Evolutionary conservation across 1,284 basidiomycete species (phyloP).

Genomic region (Malassezia obtusa): DNA sequence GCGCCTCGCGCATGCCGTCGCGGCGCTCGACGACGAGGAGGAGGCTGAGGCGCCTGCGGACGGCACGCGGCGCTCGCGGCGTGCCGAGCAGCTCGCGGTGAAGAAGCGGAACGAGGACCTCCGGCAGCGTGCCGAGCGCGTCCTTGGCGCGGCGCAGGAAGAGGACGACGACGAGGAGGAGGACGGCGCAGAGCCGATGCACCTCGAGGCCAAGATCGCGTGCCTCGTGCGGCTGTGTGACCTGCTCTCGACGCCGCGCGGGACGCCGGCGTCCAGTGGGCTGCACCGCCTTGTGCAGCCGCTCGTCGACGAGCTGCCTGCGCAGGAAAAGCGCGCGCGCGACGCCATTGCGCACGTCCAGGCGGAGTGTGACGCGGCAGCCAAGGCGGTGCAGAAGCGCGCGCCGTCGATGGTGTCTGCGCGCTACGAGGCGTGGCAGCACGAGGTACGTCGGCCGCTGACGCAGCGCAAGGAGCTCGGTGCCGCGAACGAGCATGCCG

Average conservation of each 20-base stretch:
- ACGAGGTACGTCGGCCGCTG: background rate
- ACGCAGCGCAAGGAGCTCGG: slow-evolving; percentile 1
- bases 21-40: slow-evolving; percentile 1
- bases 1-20: slow-evolving; percentile 5
- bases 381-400: slow-evolving; percentile 2
- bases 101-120: slow-evolving; percentile 3
- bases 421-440: slow-evolving; percentile 8
- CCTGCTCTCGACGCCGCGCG: background rate
- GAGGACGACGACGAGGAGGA: background rate
- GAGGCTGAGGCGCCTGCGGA: background rate
- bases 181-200: slow-evolving; percentile 1
- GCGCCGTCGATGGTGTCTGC: slow-evolving; percentile 11
- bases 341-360: background rate
- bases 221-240: slow-evolving; percentile 12
- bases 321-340: background rate
- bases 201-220: slow-evolving; percentile 11
- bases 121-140: background rate
- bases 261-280: background rate
- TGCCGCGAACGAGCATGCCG: background rate
- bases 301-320: background rate
- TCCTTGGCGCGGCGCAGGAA: background rate
- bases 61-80: slow-evolving; percentile 8
- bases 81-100: slow-evolving; percentile 5
- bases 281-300: slow-evolving; percentile 11
- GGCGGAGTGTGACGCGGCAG: background rate